Evolutionary conservation across 164 flowering plant genomes (phyloP).

Genomic region (Taxillus chinensis): DNA sequence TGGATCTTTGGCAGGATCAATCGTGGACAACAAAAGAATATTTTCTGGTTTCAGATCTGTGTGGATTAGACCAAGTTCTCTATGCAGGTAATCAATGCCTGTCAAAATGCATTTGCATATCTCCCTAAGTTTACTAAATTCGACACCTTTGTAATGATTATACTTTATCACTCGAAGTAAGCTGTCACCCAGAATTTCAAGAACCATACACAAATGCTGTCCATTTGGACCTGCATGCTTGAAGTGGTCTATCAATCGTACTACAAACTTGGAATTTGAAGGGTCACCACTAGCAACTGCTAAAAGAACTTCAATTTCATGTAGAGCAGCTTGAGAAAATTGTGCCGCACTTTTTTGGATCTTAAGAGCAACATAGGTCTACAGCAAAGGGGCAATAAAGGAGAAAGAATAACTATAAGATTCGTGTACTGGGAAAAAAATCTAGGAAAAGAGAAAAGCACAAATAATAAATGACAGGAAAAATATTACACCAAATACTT

Average conservation of each 20-base stretch:
- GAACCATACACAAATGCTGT: constrained; percentile 85
- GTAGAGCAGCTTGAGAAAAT: constrained; percentile 79
- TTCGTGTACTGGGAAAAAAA: too few relatives aligned
- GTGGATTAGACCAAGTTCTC: constrained; percentile 74
- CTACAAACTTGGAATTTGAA: constrained; percentile 45
- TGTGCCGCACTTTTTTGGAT: constrained; percentile 89
- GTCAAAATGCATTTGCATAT: constrained; percentile 68
- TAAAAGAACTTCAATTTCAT: constrained; percentile 81
- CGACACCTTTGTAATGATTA: constrained; percentile 62
- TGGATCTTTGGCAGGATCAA: constrained; percentile 86
- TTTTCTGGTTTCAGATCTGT: constrained; percentile 91
- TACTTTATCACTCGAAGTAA: constrained; percentile 58
- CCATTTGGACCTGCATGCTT: constrained; percentile 94
- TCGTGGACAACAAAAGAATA: constrained; percentile 63
- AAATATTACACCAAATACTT: too few relatives aligned
- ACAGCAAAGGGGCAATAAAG: constrained; percentile 3
- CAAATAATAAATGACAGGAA: too few relatives aligned
- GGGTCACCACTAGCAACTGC: constrained; percentile 66
- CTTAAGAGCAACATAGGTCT: constrained; percentile 87
- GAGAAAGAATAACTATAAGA: constrained; percentile 6
- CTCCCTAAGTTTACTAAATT: constrained; percentile 64
- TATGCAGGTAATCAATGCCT: constrained; percentile 85
- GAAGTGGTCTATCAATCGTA: constrained; percentile 70
- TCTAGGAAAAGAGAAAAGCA: too few relatives aligned
- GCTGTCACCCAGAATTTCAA: constrained; percentile 89